These are phyloP conservation scores for Bassia scoparia DNA, from an alignment of 148 eudicot genomes.

Conservation along the genomic window DNA sequence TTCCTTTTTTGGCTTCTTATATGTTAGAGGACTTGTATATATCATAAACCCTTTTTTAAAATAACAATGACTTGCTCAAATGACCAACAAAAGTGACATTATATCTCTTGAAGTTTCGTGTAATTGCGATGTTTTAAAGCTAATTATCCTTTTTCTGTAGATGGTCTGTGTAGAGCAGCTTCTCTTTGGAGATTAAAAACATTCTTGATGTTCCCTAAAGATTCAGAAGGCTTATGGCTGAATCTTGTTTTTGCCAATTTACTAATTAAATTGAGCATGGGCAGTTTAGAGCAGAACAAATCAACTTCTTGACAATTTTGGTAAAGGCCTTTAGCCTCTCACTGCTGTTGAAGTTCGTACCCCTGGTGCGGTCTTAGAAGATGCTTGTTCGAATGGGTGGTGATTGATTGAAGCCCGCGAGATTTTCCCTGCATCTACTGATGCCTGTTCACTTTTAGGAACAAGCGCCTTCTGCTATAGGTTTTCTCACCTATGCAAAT, in stretches of 20 bases:
- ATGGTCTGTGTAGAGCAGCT: not conserved
- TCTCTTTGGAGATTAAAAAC: not conserved
- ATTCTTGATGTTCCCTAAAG: not conserved
- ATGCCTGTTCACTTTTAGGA: too few species aligned
- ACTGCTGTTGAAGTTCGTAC: slow-evolving; percentile 73
- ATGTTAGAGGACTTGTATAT: too few species aligned
- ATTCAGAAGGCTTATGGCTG: too few species aligned
- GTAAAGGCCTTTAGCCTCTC: slow-evolving; percentile 50
- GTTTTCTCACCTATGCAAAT: slow-evolving; percentile 95
- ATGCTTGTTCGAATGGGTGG: slow-evolving; percentile 58
- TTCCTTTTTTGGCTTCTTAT: too few species aligned
- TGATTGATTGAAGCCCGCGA: slow-evolving; percentile 74
- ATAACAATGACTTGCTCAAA: too few species aligned
- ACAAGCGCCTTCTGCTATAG: slow-evolving; percentile 77
- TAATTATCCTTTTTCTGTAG: too few species aligned
- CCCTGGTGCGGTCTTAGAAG: slow-evolving; percentile 91
- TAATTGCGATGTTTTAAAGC: too few species aligned
- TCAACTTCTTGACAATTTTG: slow-evolving; percentile 52
- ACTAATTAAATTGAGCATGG: slow-evolving; percentile 32
- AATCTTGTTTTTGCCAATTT: too few species aligned
- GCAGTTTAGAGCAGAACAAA: slow-evolving; percentile 85
- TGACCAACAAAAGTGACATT: too few species aligned
- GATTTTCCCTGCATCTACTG: slow-evolving; percentile 93
- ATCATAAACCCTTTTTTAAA: too few species aligned
- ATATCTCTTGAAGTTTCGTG: too few species aligned